Evolutionary conservation across 2,329 filamentous ascomycete species (phyloP).

Genomic region (Ustulina deusta): DNA sequence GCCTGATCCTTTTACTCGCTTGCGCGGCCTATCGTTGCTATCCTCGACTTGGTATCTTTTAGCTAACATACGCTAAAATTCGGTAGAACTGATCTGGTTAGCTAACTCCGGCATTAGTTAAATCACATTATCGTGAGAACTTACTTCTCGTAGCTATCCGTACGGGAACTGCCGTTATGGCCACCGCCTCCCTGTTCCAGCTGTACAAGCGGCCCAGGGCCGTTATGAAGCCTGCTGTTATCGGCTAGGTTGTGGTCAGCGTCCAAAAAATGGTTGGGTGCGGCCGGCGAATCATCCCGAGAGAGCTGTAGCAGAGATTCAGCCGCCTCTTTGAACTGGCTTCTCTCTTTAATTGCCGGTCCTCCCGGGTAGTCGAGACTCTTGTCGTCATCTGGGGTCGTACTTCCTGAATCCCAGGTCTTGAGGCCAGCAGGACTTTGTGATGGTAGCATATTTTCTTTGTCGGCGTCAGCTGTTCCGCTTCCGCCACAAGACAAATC

Average conservation of each 20-base stretch:
- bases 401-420: neutral
- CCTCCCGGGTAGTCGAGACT: no score
- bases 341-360: neutral
- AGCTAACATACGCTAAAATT: constrained; percentile 1
- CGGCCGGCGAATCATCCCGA: constrained; percentile 1
- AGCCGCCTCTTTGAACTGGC: neutral
- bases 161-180: no score
- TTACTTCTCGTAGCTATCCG: constrained; percentile 6
- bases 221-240: neutral
- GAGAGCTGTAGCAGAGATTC: neutral
- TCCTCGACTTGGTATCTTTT: constrained; percentile 2
- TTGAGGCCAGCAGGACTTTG: no score
- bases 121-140: constrained; percentile 1
- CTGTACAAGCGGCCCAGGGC: constrained; percentile 2
- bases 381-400: neutral
- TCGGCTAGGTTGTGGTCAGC: constrained; percentile 4
- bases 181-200: neutral
- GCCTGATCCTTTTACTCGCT: constrained; percentile 2
- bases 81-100: neutral
- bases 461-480: no score
- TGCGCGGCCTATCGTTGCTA: neutral
- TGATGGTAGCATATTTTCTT: no score
- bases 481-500: neutral
- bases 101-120: constrained; percentile 1
- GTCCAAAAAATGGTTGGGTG: neutral